Evolutionary conservation across 2,329 filamentous ascomycete genomes (phyloP), one percentile per base, ranked within the genome.

Genomic region (Fusarium hostae): DNA sequence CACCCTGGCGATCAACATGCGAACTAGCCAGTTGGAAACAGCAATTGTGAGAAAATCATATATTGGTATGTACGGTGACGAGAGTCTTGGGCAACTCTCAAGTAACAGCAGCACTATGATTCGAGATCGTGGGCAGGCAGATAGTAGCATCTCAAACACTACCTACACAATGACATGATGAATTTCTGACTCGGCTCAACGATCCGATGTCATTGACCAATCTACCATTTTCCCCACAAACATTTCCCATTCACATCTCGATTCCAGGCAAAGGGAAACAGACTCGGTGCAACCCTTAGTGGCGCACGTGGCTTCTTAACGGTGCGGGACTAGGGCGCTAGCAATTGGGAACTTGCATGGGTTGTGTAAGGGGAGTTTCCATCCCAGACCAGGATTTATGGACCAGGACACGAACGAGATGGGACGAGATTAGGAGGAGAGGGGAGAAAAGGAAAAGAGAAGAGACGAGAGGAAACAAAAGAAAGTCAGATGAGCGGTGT

Each of bases 281-380:
- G 34, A 51, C 60, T 72, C 63, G 57, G 61, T 54, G 57, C 57
- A 72, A 55, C 61, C 69, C 63, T 64, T 71, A 74, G 74, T 75
- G 74, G 70, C 74, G 74, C 76, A 78, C 76, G 76, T 78, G 76
- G 76, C 59, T 76, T 63, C 64, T 68, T 59, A 72, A 73, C 68
- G 76, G 77, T 78, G 77, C 77, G 77, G 77, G 68, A 69, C 75
- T 77, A 78, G 68, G 75, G 72, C 50, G 68, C 56, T 67, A 67
- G 63, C 35, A 67, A 32, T 60, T 50, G 62, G 52, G 43, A 68
- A 57, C 55, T 61, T 71, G 52, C 71, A 75, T 75, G 66, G 73
- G 55, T 67, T 60, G 71, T 57, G 41, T 45, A 54, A 64, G 68
- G 62, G 30, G 71, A 67, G 39, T 39, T 58, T 62, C 43, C 63